phyloP scores from a whole-genome alignment of 148 eudicot genomes.

The Rhododendron henanense region DNA sequence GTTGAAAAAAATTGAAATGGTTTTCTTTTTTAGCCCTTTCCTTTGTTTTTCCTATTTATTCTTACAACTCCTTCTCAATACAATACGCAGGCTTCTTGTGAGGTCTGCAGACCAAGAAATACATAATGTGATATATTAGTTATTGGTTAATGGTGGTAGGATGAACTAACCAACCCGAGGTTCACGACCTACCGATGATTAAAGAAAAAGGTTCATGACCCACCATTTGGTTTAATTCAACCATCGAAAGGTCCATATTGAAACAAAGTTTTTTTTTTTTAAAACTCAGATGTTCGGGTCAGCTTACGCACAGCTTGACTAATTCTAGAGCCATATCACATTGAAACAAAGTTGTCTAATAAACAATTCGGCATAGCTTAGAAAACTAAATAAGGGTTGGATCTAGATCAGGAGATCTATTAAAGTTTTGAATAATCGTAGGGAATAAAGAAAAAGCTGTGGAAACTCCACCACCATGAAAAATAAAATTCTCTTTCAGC shows the following conservation, averaged over 20 bases:
- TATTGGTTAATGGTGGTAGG: not conserved
- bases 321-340: not conserved
- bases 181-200: not conserved
- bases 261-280: not conserved
- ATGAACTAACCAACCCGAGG: not conserved
- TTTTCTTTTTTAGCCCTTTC: not conserved
- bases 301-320: not conserved
- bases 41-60: not conserved
- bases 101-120: not conserved
- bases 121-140: not conserved
- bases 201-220: not conserved
- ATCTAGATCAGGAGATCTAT: not conserved
- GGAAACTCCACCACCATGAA: not conserved
- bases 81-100: not conserved
- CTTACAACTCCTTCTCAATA: not conserved
- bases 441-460: slow-evolving; percentile 9
- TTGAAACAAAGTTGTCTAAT: not conserved
- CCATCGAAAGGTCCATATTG: not conserved
- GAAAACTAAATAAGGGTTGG: not conserved
- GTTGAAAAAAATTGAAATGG: not conserved
- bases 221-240: not conserved
- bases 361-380: not conserved
- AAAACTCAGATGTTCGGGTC: no score
- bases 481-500: slow-evolving; percentile 1
- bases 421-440: not conserved